phyloP scores from a whole-genome alignment of 345 rosid species.

The Euphorbia tirucalli region DNA sequence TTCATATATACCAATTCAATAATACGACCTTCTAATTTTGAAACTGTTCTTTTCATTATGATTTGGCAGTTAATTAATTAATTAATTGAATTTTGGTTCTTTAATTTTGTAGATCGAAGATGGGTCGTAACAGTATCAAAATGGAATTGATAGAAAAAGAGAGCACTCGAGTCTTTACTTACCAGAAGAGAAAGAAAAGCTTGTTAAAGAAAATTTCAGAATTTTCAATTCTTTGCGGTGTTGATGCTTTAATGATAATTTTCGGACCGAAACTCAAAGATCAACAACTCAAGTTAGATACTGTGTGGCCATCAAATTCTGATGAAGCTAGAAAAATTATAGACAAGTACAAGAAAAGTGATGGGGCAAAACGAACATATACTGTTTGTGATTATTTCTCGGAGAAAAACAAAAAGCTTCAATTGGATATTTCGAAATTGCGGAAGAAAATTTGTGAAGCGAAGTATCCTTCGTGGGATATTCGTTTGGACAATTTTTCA shows the following conservation, averaged over 20 bases:
- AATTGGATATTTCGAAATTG: conserved; percentile 3
- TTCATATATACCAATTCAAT: too few relatives aligned
- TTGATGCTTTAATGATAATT: conserved; percentile 17
- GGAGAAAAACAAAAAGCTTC: conserved; percentile 12
- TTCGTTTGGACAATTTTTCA: too few relatives aligned
- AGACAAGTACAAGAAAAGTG: not conserved
- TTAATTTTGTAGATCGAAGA: not conserved
- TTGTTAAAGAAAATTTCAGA: conserved; percentile 19
- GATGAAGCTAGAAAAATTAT: not conserved
- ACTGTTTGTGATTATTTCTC: conserved; percentile 12
- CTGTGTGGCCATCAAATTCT: conserved; percentile 13
- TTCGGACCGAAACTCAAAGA: not conserved
- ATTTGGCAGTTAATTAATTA: too few relatives aligned
- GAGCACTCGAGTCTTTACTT: conserved; percentile 7
- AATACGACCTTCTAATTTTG: too few relatives aligned
- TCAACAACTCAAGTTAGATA: not conserved
- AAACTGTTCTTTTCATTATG: too few relatives aligned
- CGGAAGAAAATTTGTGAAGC: not conserved
- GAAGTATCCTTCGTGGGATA: conserved; percentile 2
- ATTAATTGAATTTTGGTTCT: too few relatives aligned
- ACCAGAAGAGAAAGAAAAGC: conserved; percentile 14
- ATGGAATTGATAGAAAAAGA: conserved; percentile 12
- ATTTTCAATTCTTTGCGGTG: conserved; percentile 20
- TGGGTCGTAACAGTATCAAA: conserved; percentile 12
- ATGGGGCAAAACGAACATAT: not conserved